phyloP scores from a whole-genome alignment of 1,284 basidiomycete species.

The Pterulicium gracile region DNA sequence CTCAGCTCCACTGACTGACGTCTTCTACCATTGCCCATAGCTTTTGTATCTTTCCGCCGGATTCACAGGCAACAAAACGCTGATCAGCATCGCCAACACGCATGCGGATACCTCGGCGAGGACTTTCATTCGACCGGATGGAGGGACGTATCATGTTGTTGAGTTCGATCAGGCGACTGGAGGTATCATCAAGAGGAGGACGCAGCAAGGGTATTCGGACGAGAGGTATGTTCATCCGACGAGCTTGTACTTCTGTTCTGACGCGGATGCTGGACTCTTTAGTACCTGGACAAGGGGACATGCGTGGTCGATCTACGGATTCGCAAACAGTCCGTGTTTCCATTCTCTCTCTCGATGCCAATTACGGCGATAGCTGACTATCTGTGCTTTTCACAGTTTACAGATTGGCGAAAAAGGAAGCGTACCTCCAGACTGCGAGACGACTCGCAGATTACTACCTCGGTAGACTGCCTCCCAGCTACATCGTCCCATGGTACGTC shows the following conservation, averaged over 20 bases:
- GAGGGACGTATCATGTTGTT: conserved; percentile 57
- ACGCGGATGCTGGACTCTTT: conserved; percentile 3
- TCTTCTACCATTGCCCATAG: background rate
- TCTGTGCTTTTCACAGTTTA: conserved; percentile 48
- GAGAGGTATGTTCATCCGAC: conserved; percentile 24
- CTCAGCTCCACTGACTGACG: background rate
- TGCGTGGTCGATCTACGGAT: conserved; percentile 62
- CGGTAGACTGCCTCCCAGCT: conserved; percentile 39
- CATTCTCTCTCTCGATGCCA: conserved; percentile 4
- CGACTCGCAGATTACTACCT: conserved; percentile 49
- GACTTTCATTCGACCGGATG: conserved; percentile 56
- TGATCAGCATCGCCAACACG: conserved; percentile 45
- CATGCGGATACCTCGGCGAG: conserved; percentile 58
- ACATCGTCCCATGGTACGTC: conserved; percentile 52
- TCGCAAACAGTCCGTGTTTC: conserved; percentile 44
- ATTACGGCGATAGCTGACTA: no score
- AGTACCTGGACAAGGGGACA: conserved; percentile 68
- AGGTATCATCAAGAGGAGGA: conserved; percentile 39
- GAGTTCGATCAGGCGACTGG: conserved; percentile 59
- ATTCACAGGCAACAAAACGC: conserved; percentile 46
- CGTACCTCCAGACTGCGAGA: conserved; percentile 48
- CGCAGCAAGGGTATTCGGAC: conserved; percentile 52
- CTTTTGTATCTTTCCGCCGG: conserved; percentile 44
- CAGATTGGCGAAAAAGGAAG: conserved; percentile 33
- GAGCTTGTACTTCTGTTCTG: background rate